Evolutionary conservation across 768 basidiomycete species (phyloP).

Genomic region (Pleurotus tuoliensis): DNA sequence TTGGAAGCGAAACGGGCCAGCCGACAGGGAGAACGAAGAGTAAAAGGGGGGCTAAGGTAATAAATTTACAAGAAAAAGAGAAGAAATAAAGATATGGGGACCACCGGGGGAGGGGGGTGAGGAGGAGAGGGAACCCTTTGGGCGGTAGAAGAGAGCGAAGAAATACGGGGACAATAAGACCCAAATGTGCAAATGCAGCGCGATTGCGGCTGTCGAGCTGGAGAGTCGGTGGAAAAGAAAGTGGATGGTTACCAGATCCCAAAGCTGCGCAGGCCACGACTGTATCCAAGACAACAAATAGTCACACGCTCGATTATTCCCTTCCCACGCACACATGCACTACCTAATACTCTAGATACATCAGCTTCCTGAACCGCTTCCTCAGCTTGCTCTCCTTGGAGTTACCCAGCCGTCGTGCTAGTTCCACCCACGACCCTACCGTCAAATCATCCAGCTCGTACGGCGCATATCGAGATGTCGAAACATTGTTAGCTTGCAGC

Average conservation of each 20-base stretch:
- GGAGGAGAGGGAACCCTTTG: slow-evolving; percentile 10
- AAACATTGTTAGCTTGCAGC: slow-evolving; percentile 36
- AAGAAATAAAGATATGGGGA: slow-evolving; percentile 18
- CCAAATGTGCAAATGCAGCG: slow-evolving; percentile 9
- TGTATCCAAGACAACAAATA: slow-evolving; percentile 42
- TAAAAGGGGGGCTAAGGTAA: slow-evolving; percentile 18
- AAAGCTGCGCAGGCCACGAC: slow-evolving; percentile 14
- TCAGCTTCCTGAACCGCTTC: slow-evolving; percentile 62
- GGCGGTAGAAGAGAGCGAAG: slow-evolving; percentile 8
- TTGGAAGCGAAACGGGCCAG: slow-evolving; percentile 50
- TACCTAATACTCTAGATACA: slow-evolving; percentile 54
- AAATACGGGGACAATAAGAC: slow-evolving; percentile 9
- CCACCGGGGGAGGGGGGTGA: slow-evolving; percentile 12
- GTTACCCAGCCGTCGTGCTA: slow-evolving; percentile 61
- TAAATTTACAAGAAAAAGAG: slow-evolving; percentile 19
- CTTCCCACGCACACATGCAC: slow-evolving; percentile 3
- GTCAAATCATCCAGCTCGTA: slow-evolving; percentile 78
- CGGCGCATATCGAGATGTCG: slow-evolving; percentile 54
- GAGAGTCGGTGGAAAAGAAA: slow-evolving; percentile 5
- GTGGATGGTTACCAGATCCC: slow-evolving; percentile 29
- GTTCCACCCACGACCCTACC: slow-evolving; percentile 64
- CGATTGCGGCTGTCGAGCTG: slow-evolving; percentile 9
- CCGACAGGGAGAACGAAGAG: slow-evolving; percentile 34
- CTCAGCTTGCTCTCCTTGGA: slow-evolving; percentile 50
- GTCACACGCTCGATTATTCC: background rate